Conservation (phyloP, 2,329 filamentous ascomycete genomes). For the Periglandula ipomoeae region DNA sequence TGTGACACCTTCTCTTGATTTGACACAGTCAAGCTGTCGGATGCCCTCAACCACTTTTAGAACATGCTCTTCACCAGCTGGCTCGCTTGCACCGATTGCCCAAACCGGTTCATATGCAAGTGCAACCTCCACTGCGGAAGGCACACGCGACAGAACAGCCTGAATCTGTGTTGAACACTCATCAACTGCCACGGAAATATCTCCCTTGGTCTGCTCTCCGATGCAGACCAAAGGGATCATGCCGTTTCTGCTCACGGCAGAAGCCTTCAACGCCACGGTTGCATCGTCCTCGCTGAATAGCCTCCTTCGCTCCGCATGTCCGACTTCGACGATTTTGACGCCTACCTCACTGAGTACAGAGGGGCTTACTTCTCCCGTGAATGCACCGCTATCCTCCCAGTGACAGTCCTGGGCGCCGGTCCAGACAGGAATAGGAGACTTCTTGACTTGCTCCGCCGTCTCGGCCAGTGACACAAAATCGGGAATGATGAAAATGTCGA, state of each 20-base stretch:
- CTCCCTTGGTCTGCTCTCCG: slow-evolving; percentile 52
- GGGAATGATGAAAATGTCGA: slow-evolving; percentile 70
- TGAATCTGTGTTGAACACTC: slow-evolving; percentile 60
- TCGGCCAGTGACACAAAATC: slow-evolving; percentile 63
- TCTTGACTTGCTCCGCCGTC: slow-evolving; percentile 37
- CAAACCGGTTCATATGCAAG: slow-evolving; percentile 84
- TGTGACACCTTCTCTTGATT: slow-evolving; percentile 43
- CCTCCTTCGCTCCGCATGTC: slow-evolving; percentile 68
- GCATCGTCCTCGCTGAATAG: slow-evolving; percentile 69
- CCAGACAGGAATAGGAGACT: slow-evolving; percentile 34
- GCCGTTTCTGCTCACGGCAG: slow-evolving; percentile 56
- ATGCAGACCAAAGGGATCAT: slow-evolving; percentile 74
- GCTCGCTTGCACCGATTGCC: slow-evolving; percentile 70
- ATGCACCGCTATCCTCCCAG: slow-evolving; percentile 61
- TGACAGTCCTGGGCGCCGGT: slow-evolving; percentile 69
- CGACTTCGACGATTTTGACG: slow-evolving; percentile 65
- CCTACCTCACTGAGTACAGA: slow-evolving; percentile 57
- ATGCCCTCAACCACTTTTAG: slow-evolving; percentile 59
- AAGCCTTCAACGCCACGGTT: slow-evolving; percentile 58
- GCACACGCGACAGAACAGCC: slow-evolving; percentile 51
- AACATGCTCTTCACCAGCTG: slow-evolving; percentile 65
- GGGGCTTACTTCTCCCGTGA: slow-evolving; percentile 70
- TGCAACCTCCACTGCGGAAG: slow-evolving; percentile 57
- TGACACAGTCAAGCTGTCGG: slow-evolving; percentile 41
- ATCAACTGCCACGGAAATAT: slow-evolving; percentile 48